Conservation (phyloP, 768 basidiomycete genomes). For the Thelephora aurantiotincta region DNA sequence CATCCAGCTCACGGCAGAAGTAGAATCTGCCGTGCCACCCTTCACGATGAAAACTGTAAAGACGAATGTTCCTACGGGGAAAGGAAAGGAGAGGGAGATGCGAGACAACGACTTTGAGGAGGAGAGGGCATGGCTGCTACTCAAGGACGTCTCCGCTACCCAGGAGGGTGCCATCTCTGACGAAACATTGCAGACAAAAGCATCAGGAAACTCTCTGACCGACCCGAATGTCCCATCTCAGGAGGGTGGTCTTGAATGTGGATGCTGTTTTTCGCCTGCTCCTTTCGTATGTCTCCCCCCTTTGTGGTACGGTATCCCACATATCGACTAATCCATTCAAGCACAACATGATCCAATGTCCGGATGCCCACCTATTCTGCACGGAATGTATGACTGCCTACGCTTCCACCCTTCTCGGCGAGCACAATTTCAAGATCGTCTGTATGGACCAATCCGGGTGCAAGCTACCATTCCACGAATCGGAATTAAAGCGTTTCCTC, state of each 20-base stretch:
- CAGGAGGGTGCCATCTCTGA: constrained; percentile 15
- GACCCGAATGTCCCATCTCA: constrained; percentile 7
- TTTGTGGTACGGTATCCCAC: background rate
- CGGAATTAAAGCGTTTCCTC: constrained; percentile 58
- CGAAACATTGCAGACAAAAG: constrained; percentile 9
- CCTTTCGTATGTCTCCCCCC: constrained; percentile 42
- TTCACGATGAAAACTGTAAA: constrained; percentile 23
- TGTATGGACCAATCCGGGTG: constrained; percentile 80
- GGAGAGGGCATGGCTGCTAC: constrained; percentile 31
- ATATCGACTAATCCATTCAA: constrained; percentile 16
- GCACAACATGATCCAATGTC: constrained; percentile 81
- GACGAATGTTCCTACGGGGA: constrained; percentile 18
- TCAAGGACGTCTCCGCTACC: constrained; percentile 8
- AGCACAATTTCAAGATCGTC: constrained; percentile 44
- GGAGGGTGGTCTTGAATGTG: constrained; percentile 67
- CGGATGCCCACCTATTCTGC: constrained; percentile 85
- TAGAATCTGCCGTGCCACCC: constrained; percentile 16
- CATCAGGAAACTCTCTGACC: constrained; percentile 10
- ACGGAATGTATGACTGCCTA: constrained; percentile 53
- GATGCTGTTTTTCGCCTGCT: constrained; percentile 70
- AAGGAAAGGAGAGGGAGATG: constrained; percentile 23
- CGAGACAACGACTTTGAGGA: constrained; percentile 32
- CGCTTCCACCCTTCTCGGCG: constrained; percentile 50
- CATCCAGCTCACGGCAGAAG: constrained; percentile 31
- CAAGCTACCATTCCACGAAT: constrained; percentile 47